Percentiles rank a stretch among this genome's conserved stretches.
phyloP scores from a whole-genome alignment of 2,329 filamentous ascomycete genomes.

The Ophiocordyceps camponoti-leonardi region DNA sequence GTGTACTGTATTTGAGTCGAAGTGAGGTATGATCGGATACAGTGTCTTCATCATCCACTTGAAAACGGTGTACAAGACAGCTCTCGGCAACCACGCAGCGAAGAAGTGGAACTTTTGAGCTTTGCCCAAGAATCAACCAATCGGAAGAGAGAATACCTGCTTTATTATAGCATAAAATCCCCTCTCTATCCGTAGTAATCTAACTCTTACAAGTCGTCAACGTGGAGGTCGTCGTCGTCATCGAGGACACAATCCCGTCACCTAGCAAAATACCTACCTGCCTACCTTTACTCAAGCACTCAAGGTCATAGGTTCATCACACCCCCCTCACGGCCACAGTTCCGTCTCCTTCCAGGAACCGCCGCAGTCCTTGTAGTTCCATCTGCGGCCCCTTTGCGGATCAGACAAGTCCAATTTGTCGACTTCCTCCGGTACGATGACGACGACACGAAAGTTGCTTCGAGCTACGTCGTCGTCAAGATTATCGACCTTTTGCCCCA shows the following conservation, averaged over 20 bases:
- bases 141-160: background rate
- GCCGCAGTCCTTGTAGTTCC: conserved; percentile 41
- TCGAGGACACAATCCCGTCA: no score
- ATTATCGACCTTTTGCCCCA: conserved; percentile 51
- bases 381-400: conserved; percentile 43
- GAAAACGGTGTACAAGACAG: background rate
- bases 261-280: no score
- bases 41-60: no score
- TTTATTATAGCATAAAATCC: no score
- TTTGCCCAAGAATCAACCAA: background rate
- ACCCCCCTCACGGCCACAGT: conserved; percentile 40
- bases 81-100: background rate
- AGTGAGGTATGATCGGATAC: no score
- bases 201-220: no score
- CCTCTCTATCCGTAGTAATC: no score
- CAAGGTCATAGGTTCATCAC: no score
- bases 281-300: no score
- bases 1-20: no score
- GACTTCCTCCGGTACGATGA: conserved; percentile 62
- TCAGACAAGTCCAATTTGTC: conserved; percentile 59
- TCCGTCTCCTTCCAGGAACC: conserved; percentile 50
- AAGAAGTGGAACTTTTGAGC: background rate
- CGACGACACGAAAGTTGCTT: conserved; percentile 65
- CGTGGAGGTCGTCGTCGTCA: no score
- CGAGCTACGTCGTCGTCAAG: conserved; percentile 55